Evolutionary conservation across 106 monocot species (phyloP).

Genomic region (Ottelia alismoides): DNA sequence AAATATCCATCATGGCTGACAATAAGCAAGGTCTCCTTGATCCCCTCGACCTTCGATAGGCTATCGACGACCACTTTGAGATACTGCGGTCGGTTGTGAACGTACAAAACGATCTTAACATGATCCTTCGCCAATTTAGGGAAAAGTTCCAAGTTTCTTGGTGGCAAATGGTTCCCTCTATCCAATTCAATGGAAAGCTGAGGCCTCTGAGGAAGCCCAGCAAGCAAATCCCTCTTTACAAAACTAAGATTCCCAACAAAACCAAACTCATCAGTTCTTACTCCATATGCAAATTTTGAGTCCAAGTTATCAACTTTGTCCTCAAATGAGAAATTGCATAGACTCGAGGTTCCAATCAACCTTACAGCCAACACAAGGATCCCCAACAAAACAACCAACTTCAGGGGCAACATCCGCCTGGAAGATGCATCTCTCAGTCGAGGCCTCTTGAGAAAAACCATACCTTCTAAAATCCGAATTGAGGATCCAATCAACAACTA

Average conservation of each 20-base stretch:
- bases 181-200: conserved; percentile 44
- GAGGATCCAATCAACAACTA: no score
- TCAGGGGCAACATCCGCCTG: conserved; percentile 15
- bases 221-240: conserved; percentile 19
- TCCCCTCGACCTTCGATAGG: conserved; percentile 70
- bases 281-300: no score
- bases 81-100: conserved; percentile 91
- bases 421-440: conserved; percentile 18
- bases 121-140: conserved; percentile 51
- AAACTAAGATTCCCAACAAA: neutral
- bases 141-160: conserved; percentile 55
- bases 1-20: conserved; percentile 97
- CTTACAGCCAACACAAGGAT: conserved; percentile 6
- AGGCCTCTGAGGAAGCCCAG: conserved; percentile 44
- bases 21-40: conserved; percentile 73
- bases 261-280: no score
- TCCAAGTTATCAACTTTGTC: neutral
- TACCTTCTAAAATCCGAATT: no score
- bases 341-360: neutral
- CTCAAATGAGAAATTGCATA: neutral
- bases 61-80: conserved; percentile 58
- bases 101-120: conserved; percentile 70
- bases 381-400: conserved; percentile 8
- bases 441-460: conserved; percentile 36
- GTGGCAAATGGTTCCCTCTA: conserved; percentile 43